Conservation (phyloP, 345 rosid genomes). For the Citrus maxima region DNA sequence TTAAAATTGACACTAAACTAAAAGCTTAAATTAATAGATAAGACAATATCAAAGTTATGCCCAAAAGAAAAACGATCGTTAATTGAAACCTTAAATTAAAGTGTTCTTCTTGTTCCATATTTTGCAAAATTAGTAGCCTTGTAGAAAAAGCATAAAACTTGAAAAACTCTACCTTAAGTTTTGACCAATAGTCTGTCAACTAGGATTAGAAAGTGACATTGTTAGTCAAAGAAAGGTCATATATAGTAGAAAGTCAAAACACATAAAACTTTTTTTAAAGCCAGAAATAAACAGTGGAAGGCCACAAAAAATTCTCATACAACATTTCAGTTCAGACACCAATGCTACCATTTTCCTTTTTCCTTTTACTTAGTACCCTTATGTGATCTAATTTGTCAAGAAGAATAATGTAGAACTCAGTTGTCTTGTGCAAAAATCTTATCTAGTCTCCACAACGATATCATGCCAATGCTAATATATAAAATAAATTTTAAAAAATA, state of each 20-base stretch:
- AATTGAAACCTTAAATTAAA: neutral
- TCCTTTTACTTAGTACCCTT: neutral
- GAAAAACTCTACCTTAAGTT: neutral
- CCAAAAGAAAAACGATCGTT: neutral
- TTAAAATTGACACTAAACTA: neutral
- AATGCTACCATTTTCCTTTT: neutral
- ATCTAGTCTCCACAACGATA: neutral
- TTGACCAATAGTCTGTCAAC: neutral
- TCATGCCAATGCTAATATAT: neutral
- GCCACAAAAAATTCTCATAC: neutral
- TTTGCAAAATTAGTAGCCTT: neutral
- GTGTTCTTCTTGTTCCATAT: neutral
- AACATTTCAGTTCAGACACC: neutral
- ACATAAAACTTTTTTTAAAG: neutral
- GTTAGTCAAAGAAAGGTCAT: neutral
- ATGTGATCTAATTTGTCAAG: neutral
- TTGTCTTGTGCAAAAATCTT: neutral
- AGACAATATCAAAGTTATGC: neutral
- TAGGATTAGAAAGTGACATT: neutral
- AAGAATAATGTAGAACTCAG: neutral
- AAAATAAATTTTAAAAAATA: neutral
- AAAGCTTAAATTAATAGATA: neutral
- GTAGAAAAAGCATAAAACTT: neutral
- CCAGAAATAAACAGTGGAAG: neutral
- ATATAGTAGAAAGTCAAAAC: neutral